Evolutionary conservation across 345 rosid genomes (phyloP), one percentile per base, ranked within the genome.

Genomic region (Eutrema japonicum): DNA sequence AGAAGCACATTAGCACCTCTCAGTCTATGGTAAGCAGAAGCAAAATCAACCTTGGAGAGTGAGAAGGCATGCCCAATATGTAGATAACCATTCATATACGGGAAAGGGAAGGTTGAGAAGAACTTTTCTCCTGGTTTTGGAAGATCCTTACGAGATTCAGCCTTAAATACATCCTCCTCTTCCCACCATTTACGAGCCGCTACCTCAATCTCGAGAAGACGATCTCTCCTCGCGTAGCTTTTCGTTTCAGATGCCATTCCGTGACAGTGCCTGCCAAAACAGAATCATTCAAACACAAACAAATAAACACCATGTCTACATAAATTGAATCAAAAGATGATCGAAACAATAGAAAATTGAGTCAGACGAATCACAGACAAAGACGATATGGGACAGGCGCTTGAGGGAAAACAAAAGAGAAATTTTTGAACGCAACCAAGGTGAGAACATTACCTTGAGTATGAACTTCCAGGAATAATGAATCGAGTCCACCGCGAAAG

Each of bases 51-150:
- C 87, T 91, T 91, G 9, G 97, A 91, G 14, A 89, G 49, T 13
- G 97, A 84, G 67, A 91, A 91, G 2, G 95, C 97, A 54, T 91
- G 97, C 2, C 92, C 97, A 47, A 88, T 85, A 64, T 91, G 97
- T 72, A 91, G 73, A 53, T 75, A 85, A 4, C 97, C 97, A 57
- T 91, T 91, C 97, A 91, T 91, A 43, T 91, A 91, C 0, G 97
- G 97, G 68, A 82, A 87, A 0, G 97, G 92, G 51, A 91, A 91
- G 18, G 88, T 89, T 3, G 92, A 88, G 72, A 84, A 88, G 69
- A 91, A 91, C 81, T 91, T 91, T 59, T 87, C 95, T 4, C 92
- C 90, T 2, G 75, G 60, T 56, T 79, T 47, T 4, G 92, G 89
- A 47, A 74, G 78, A 40, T 65, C 81, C 52, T 81, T 84, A 8